Percentiles rank a stretch among this genome's conserved stretches.
These are phyloP conservation scores for Fraxinus sp. DNA, from an alignment of 305 asterid genomes.

Conservation along the genomic window DNA sequence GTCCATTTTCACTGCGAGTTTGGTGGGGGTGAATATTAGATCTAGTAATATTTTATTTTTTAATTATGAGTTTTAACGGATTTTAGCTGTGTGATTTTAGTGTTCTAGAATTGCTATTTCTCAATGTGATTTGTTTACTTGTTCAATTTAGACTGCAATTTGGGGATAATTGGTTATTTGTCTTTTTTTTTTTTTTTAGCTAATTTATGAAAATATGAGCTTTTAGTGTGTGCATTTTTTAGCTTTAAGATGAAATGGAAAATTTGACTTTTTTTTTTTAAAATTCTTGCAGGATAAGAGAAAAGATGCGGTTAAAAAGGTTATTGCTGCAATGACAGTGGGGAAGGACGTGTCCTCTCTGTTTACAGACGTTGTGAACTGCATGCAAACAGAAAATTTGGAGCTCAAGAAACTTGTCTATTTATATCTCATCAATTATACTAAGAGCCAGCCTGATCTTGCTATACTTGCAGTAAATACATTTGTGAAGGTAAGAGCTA, in stretches of 20 bases:
- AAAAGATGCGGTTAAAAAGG: conserved; percentile 97
- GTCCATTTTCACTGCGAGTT: conserved; percentile 32
- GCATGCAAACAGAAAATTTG: conserved; percentile 97
- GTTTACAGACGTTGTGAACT: conserved; percentile 93
- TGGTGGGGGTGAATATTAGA: conserved; percentile 33
- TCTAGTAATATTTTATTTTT: conserved; percentile 30
- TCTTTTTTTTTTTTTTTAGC: neutral
- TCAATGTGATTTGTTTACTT: neutral
- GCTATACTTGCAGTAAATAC: conserved; percentile 97
- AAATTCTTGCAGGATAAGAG: conserved; percentile 76
- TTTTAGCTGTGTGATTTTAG: conserved; percentile 8
- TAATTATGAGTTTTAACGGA: conserved; percentile 5
- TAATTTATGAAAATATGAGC: neutral
- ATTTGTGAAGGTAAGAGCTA: conserved; percentile 71
- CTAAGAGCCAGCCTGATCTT: conserved; percentile 98
- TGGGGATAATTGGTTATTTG: neutral
- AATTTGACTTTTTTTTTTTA: neutral
- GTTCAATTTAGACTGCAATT: neutral
- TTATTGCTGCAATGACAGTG: conserved; percentile 98
- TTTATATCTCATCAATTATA: conserved; percentile 91
- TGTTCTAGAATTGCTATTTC: neutral
- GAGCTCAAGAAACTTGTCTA: conserved; percentile 96
- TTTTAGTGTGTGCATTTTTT: neutral
- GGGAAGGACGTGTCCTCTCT: conserved; percentile 97
- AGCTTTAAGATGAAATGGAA: conserved; percentile 12